Conservation (phyloP, 1,139 yeast species). For the Sugiyamaella japonica region DNA sequence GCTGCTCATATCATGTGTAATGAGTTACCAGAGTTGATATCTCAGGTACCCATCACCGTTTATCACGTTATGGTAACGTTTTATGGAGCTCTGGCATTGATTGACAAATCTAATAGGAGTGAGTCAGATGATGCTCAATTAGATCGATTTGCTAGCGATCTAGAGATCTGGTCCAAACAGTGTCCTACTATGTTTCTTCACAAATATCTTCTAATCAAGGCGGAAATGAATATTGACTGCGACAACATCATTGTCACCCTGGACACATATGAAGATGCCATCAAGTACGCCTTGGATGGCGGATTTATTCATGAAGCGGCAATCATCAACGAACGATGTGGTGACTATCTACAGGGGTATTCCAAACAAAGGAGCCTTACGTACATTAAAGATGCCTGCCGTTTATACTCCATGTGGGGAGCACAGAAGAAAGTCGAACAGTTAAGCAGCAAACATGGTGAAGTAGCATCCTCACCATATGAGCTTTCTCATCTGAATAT, state of each 20-base stretch:
- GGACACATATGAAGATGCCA: conserved; percentile 51
- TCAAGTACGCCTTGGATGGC: conserved; percentile 42
- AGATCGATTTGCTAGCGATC: conserved; percentile 32
- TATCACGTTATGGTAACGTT: conserved; percentile 36
- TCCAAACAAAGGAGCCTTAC: conserved; percentile 35
- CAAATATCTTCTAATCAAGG: conserved; percentile 43
- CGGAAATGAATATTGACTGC: conserved; percentile 37
- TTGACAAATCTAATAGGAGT: conserved; percentile 29
- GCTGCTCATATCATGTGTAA: conserved; percentile 34
- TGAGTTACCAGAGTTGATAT: conserved; percentile 31
- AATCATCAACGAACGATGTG: conserved; percentile 49
- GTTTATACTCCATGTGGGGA: conserved; percentile 40
- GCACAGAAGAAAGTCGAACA: conserved; percentile 35
- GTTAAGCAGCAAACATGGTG: conserved; percentile 30
- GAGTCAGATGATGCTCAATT: conserved; percentile 28
- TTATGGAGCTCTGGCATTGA: conserved; percentile 36
- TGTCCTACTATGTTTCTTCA: conserved; percentile 45
- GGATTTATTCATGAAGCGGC: conserved; percentile 48
- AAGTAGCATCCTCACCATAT: conserved; percentile 26
- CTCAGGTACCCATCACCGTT: conserved; percentile 33
- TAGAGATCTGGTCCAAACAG: conserved; percentile 42
- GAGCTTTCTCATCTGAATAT: conserved; percentile 28
- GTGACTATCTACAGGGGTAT: conserved; percentile 47
- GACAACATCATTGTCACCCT: conserved; percentile 44
- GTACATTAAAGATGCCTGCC: conserved; percentile 37